Percentiles rank a stretch among this genome's conserved stretches.
Conservation (phyloP, 2,329 filamentous ascomycete genomes). For the Blumeria hordei region DNA sequence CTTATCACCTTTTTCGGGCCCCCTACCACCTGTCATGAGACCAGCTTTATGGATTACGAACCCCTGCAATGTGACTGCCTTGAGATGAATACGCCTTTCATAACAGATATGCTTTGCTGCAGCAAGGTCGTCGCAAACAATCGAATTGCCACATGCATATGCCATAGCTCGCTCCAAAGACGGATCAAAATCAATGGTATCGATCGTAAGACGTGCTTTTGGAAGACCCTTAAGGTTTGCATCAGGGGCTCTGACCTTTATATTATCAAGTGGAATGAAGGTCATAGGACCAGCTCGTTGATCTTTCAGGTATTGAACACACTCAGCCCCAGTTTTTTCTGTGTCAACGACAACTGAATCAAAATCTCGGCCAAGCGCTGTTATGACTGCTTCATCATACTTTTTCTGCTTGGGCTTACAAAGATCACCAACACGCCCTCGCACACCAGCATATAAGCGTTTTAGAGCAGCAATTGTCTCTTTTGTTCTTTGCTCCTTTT, state of each 20-base stretch:
- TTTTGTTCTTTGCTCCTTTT: constrained; percentile 54
- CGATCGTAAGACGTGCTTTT: constrained; percentile 71
- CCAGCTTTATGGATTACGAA: constrained; percentile 92
- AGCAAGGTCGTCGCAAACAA: constrained; percentile 73
- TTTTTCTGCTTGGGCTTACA: constrained; percentile 96
- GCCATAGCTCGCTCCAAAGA: constrained; percentile 77
- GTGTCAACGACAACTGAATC: constrained; percentile 89
- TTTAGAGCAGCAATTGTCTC: constrained; percentile 73
- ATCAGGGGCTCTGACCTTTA: constrained; percentile 80
- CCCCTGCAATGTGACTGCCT: constrained; percentile 87
- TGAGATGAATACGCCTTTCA: constrained; percentile 58
- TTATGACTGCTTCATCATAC: constrained; percentile 78
- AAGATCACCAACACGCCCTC: constrained; percentile 70
- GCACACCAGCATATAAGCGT: constrained; percentile 75
- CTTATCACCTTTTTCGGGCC: constrained; percentile 49
- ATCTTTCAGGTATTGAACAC: constrained; percentile 81
- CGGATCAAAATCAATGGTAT: constrained; percentile 84
- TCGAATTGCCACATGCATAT: constrained; percentile 82
- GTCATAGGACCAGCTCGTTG: constrained; percentile 71
- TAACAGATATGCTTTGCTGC: constrained; percentile 83
- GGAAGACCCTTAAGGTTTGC: constrained; percentile 75
- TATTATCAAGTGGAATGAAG: constrained; percentile 90
- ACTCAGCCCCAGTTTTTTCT: constrained; percentile 81
- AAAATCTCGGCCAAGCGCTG: constrained; percentile 76
- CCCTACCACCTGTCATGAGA: constrained; percentile 84